phyloP scores from a whole-genome alignment of 768 basidiomycete genomes.

The Mycena leptocephala region DNA sequence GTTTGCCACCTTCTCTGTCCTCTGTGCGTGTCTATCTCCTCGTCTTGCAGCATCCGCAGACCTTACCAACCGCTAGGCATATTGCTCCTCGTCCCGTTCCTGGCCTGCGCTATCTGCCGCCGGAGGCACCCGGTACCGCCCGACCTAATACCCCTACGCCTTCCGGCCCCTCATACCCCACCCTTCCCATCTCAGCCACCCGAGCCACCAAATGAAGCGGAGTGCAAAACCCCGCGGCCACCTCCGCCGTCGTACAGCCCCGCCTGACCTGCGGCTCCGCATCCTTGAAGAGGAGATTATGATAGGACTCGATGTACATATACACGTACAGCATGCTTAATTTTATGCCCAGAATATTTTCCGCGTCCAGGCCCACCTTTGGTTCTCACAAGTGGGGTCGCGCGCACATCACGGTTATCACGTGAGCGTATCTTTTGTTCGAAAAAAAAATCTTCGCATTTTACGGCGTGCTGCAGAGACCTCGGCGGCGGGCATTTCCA shows the following conservation, averaged over 20 bases:
- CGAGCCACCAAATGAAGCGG: background rate
- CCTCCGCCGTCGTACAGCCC: slow-evolving; percentile 16
- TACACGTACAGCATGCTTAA: too few relatives aligned
- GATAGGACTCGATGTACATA: too few relatives aligned
- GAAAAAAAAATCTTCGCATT: too few relatives aligned
- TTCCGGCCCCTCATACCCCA: background rate
- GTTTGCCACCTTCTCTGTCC: background rate
- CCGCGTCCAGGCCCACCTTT: too few relatives aligned
- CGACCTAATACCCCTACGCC: background rate
- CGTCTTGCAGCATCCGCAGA: background rate
- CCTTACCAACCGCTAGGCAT: background rate
- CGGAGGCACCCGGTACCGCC: background rate
- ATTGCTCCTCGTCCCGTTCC: slow-evolving; percentile 1
- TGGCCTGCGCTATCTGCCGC: background rate
- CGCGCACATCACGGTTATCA: too few relatives aligned
- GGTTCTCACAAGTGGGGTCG: too few relatives aligned
- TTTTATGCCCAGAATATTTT: too few relatives aligned
- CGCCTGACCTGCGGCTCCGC: background rate
- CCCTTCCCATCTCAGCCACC: background rate
- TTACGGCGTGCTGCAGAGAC: too few relatives aligned
- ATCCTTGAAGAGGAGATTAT: too few relatives aligned
- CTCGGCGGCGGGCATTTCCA: too few relatives aligned
- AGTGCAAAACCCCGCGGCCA: background rate
- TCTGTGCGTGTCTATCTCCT: background rate
- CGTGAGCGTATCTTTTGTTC: too few relatives aligned